Percentiles rank a stretch among this genome's conserved stretches.
These are phyloP conservation scores for Trematosphaeria pertusa DNA, from an alignment of 2,329 filamentous ascomycete genomes.

Conservation along the genomic window DNA sequence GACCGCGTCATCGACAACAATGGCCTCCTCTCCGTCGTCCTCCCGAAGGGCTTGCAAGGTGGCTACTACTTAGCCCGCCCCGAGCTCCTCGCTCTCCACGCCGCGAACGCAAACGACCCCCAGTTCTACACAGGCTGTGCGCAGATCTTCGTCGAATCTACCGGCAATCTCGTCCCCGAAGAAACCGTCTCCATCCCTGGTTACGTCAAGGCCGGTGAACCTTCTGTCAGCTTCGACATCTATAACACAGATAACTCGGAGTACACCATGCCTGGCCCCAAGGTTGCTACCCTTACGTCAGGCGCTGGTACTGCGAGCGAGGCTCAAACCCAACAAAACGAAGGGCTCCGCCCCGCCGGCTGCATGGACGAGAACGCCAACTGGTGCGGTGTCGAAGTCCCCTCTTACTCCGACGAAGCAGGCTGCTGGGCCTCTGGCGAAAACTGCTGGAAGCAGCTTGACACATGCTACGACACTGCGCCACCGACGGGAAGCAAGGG, in stretches of 20 bases:
- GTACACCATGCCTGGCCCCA: slow-evolving; percentile 62
- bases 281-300: slow-evolving; percentile 56
- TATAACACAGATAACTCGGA: slow-evolving; percentile 57
- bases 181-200: slow-evolving; percentile 72
- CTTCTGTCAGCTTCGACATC: slow-evolving; percentile 69
- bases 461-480: slow-evolving; percentile 65
- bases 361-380: slow-evolving; percentile 67
- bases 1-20: slow-evolving; percentile 70
- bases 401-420: slow-evolving; percentile 60
- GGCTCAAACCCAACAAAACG: slow-evolving; percentile 41
- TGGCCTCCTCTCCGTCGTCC: slow-evolving; percentile 67
- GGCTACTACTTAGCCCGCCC: slow-evolving; percentile 76
- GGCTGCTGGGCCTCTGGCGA: slow-evolving; percentile 64
- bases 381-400: slow-evolving; percentile 72
- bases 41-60: slow-evolving; percentile 67
- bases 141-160: slow-evolving; percentile 69
- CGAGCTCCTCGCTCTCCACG: slow-evolving; percentile 73
- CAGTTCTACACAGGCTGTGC: slow-evolving; percentile 78
- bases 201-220: slow-evolving; percentile 62
- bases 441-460: slow-evolving; percentile 63
- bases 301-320: slow-evolving; percentile 24
- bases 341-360: slow-evolving; percentile 7
- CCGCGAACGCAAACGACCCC: slow-evolving; percentile 61
- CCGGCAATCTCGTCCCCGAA: slow-evolving; percentile 55
- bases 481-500: slow-evolving; percentile 66